phyloP scores from a whole-genome alignment of 1,284 basidiomycete genomes.

The Cerrena zonata region DNA sequence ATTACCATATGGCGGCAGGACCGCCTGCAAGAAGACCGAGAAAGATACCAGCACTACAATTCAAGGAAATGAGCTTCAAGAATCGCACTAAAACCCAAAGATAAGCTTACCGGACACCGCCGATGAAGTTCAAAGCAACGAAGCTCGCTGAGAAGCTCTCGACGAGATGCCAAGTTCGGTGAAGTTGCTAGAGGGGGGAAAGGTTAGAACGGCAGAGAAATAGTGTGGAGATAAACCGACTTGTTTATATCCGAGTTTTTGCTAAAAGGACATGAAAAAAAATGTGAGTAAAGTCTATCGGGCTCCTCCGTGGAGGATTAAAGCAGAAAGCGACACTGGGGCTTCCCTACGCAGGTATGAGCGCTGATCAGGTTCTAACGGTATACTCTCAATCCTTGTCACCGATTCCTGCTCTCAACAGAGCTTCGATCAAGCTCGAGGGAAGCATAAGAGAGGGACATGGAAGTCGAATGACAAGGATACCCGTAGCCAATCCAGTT shows the following conservation, averaged over 20 bases:
- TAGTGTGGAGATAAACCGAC: slow-evolving; percentile 38
- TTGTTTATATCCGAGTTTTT: slow-evolving; percentile 75
- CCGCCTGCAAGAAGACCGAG: slow-evolving; percentile 78
- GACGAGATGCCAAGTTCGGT: slow-evolving; percentile 72
- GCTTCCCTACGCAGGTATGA: slow-evolving; percentile 95
- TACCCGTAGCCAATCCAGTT: slow-evolving; percentile 84
- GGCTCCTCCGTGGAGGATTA: slow-evolving; percentile 34
- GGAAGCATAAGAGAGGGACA: neutral
- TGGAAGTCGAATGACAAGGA: slow-evolving; percentile 40
- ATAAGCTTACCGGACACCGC: slow-evolving; percentile 60
- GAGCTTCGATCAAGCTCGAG: slow-evolving; percentile 2
- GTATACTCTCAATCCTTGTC: slow-evolving; percentile 82
- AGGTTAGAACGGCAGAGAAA: no score
- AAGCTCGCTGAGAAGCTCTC: slow-evolving; percentile 84
- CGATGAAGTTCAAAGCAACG: slow-evolving; percentile 80
- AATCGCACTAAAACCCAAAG: neutral
- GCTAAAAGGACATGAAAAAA: slow-evolving; percentile 39
- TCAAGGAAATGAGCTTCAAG: slow-evolving; percentile 4
- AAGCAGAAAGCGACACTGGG: slow-evolving; percentile 57
- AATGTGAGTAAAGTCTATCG: slow-evolving; percentile 44
- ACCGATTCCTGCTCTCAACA: neutral
- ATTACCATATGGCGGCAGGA: slow-evolving; percentile 74
- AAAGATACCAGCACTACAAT: slow-evolving; percentile 64
- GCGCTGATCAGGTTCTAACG: slow-evolving; percentile 92
- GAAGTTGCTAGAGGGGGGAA: slow-evolving; percentile 54